Evolutionary conservation across 495 filamentous ascomycete genomes (phyloP).

Genomic region (Corynascus novoguineensis): DNA sequence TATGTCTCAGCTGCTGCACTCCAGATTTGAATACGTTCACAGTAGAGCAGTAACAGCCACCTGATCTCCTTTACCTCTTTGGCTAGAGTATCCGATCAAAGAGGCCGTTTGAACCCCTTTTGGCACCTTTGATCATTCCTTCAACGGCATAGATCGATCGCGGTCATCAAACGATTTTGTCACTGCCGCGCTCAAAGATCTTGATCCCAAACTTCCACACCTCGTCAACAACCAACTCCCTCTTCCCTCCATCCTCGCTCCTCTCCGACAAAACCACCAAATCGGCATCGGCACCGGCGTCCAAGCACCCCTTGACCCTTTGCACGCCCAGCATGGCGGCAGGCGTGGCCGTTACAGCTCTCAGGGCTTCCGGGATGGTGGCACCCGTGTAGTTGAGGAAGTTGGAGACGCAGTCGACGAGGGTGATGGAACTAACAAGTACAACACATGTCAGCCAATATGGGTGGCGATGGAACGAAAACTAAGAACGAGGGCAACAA

Average conservation of each 20-base stretch:
- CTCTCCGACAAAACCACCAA: constrained; percentile 62
- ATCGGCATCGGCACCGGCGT: constrained; percentile 71
- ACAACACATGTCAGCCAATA: background rate
- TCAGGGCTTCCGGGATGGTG: constrained; percentile 57
- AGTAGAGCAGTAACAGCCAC: no score
- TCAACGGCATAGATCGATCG: no score
- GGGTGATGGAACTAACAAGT: constrained; percentile 51
- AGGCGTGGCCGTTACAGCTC: constrained; percentile 65
- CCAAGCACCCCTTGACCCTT: constrained; percentile 60
- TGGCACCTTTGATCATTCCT: no score
- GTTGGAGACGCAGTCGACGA: constrained; percentile 77
- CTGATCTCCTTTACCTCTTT: no score
- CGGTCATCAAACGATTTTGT: no score
- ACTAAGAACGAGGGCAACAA: background rate
- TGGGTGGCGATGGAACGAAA: background rate
- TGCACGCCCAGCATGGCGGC: constrained; percentile 66
- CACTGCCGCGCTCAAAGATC: constrained; percentile 17
- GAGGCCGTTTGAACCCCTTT: no score
- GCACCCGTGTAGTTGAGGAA: constrained; percentile 67
- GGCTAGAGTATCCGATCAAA: no score
- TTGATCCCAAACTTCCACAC: constrained; percentile 30
- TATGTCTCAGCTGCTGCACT: no score
- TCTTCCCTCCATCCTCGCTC: no score
- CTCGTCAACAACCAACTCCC: constrained; percentile 19
- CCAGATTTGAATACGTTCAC: no score